phyloP scores from a whole-genome alignment of 176 grass and related monocot species.

The Zea luxurians region DNA sequence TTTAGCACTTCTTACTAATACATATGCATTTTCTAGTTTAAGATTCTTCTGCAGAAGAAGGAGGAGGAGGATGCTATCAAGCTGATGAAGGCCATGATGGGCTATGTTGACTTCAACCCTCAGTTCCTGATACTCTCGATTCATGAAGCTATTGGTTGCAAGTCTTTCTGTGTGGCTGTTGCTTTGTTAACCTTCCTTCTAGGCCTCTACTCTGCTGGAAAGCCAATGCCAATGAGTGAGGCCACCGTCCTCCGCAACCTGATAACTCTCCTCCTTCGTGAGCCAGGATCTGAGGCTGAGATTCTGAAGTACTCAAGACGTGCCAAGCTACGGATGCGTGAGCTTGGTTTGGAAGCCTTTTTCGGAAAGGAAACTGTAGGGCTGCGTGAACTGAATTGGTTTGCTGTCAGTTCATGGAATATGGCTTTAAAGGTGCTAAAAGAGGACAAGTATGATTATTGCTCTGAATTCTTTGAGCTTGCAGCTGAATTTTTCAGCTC shows the following conservation, averaged over 20 bases:
- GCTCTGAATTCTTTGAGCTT: constrained; percentile 77
- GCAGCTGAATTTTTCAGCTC: constrained; percentile 62
- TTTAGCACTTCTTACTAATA: constrained; percentile 44
- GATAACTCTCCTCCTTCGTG: constrained; percentile 61
- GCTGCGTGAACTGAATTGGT: constrained; percentile 72
- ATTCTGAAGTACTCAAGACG: constrained; percentile 74
- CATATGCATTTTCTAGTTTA: constrained; percentile 55
- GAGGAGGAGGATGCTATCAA: constrained; percentile 72
- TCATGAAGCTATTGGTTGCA: constrained; percentile 82
- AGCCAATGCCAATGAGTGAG: constrained; percentile 72
- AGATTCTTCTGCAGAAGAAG: constrained; percentile 81
- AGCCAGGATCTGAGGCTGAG: constrained; percentile 62
- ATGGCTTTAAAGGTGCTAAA: constrained; percentile 57
- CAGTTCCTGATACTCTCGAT: constrained; percentile 65
- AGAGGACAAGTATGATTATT: constrained; percentile 56
- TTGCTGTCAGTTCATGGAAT: constrained; percentile 70
- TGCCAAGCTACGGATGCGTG: constrained; percentile 61
- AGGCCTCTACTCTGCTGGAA: constrained; percentile 65
- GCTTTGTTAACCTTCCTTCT: constrained; percentile 65
- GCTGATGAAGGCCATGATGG: constrained; percentile 70
- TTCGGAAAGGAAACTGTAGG: constrained; percentile 69
- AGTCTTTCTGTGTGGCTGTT: constrained; percentile 58
- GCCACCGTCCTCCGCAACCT: constrained; percentile 75
- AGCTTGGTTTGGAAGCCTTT: constrained; percentile 61
- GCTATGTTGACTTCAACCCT: constrained; percentile 75